Percentiles rank a stretch among this genome's conserved stretches.
phyloP scores from a whole-genome alignment of 306 rosid genomes.

The Acacia acuminata region DNA sequence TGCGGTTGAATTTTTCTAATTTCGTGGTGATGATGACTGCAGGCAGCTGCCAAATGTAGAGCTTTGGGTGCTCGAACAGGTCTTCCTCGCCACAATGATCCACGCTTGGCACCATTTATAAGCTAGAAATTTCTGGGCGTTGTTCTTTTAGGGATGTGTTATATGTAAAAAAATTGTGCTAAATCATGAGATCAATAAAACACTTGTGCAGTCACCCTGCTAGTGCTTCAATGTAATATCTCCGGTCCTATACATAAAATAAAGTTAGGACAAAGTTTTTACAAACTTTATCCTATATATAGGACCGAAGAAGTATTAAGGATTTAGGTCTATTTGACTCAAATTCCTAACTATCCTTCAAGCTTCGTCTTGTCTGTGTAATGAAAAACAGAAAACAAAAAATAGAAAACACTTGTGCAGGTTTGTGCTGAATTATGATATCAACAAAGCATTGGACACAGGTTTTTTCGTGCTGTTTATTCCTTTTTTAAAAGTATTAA shows the following conservation, averaged over 20 bases:
- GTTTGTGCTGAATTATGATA: conserved; percentile 5
- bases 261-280: too few species aligned
- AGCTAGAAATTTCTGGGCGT: background rate
- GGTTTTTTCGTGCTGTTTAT: background rate
- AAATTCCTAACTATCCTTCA: too few species aligned
- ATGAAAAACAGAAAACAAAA: too few species aligned
- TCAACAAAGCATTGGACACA: background rate
- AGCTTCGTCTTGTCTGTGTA: too few species aligned
- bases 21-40: conserved; percentile 27
- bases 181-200: conserved; percentile 7
- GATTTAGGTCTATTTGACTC: too few species aligned
- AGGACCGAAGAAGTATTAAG: too few species aligned
- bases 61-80: conserved; percentile 76
- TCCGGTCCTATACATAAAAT: too few species aligned
- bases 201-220: background rate
- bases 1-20: background rate
- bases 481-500: background rate
- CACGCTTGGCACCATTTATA: conserved; percentile 63
- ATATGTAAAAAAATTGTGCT: background rate
- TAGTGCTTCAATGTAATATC: too few species aligned
- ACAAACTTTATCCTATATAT: too few species aligned
- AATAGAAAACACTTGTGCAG: too few species aligned
- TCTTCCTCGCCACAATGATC: conserved; percentile 61
- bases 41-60: conserved; percentile 89
- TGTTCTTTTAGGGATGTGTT: background rate